A percentile compares a stretch with the other conserved stretches of the same genome.
phyloP scores from a whole-genome alignment of 306 rosid species.

The Cicer yamashitae region DNA sequence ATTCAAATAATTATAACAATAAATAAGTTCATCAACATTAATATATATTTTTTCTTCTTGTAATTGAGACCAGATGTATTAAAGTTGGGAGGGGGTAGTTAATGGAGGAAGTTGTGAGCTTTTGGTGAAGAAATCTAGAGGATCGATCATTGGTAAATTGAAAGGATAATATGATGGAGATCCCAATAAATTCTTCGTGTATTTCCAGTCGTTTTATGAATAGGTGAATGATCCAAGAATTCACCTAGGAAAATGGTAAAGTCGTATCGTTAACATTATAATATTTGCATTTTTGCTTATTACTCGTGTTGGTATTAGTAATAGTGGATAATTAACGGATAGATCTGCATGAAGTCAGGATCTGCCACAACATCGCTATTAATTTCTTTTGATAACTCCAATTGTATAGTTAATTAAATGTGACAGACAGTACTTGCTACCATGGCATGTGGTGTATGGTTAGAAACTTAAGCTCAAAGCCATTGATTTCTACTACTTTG shows the following conservation, averaged over 20 bases:
- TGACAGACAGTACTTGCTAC: neutral
- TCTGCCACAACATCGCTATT: neutral
- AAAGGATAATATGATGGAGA: conserved; percentile 38
- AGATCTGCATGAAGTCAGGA: neutral
- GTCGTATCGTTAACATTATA: neutral
- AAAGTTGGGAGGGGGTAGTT: too few species aligned
- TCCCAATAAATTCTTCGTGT: conserved; percentile 27
- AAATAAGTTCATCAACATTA: too few species aligned
- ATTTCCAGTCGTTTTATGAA: neutral
- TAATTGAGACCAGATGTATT: too few species aligned
- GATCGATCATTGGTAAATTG: neutral
- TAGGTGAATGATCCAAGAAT: conserved; percentile 46
- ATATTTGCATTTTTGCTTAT: neutral
- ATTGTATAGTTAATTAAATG: neutral
- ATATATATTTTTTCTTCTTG: too few species aligned
- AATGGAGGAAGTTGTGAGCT: too few species aligned
- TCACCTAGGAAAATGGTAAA: conserved; percentile 18
- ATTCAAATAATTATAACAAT: too few species aligned
- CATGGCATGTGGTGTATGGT: conserved; percentile 10
- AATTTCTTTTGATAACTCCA: neutral
- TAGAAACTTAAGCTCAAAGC: conserved; percentile 4
- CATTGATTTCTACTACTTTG: neutral
- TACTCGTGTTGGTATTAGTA: neutral
- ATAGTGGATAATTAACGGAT: neutral
- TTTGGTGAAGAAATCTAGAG: neutral